Base-by-base conservation (phyloP, 2,329 filamentous ascomycete species). In the Cladosporium sp. region DNA sequence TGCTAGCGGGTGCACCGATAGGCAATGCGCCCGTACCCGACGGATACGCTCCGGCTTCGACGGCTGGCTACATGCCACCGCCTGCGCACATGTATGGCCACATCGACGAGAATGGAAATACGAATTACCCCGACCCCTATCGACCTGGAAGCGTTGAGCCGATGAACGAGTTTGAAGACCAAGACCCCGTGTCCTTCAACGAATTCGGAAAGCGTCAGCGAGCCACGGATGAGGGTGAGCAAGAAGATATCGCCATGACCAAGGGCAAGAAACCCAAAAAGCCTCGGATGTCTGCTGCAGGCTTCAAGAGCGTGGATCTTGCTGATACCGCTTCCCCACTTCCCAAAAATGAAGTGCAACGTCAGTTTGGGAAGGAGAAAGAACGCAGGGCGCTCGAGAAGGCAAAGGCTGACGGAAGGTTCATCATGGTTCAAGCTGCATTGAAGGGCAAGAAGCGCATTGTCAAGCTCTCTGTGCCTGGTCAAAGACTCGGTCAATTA, bases 361-460 rank as follows among this genome's bases (percentile, higher is more conserved):
- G 80, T 57, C 79, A 84, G 65, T 84, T 81, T 65, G 79, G 82
- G 67, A 80, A 80, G 62, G 79, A 83, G 68, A 78, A 82, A 55
- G 78, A 83, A 69, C 72, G 74, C 8, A 78, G 77, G 58, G 75
- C 76, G 1, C 69, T 78, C 2, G 74, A 81, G 70, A 73, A 80
- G 74, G 73, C 76, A 1, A 77, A 77, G 67, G 78, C 77, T 14
- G 78, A 82, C 30, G 81, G 82, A 34, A 76, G 81, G 0, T 82
- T 78, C 65, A 80, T 82, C 59, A 75, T 81, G 65, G 77, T 83
- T n/a, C 77, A 78, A 59, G 82, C 81, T 15, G 76, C 77, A 18
- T 78, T 83, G 72, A 78, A 79, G 65, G 77, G 77, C 41, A 82
- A 81, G 69, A 80, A 78, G 44, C 80, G 78, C 47, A 71, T 83